phyloP scores from a whole-genome alignment of 2,329 filamentous ascomycete genomes.

The Zarea fungicola region DNA sequence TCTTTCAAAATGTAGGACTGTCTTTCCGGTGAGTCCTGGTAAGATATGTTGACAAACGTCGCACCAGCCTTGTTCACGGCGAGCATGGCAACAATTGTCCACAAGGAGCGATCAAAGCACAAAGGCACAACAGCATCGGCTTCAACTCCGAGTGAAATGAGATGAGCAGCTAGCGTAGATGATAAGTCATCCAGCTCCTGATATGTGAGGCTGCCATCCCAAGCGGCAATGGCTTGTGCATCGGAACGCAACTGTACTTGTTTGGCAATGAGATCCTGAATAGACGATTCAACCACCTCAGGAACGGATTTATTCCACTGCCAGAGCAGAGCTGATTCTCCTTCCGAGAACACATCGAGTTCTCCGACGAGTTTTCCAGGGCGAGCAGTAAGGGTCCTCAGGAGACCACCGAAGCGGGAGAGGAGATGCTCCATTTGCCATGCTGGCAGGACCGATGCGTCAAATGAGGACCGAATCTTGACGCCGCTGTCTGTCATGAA shows the following conservation, averaged over 20 bases:
- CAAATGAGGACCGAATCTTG: not conserved
- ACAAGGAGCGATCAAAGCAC: conserved; percentile 1
- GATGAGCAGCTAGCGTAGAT: not conserved
- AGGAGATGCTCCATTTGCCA: not conserved
- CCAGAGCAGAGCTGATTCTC: not conserved
- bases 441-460: not conserved
- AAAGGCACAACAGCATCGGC: not conserved
- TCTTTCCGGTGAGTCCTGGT: not conserved
- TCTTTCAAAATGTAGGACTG: not conserved
- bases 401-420: not conserved
- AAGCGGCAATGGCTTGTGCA: not conserved
- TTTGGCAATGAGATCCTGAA: not conserved
- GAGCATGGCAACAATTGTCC: not conserved
- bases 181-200: not conserved
- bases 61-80: conserved; percentile 3
- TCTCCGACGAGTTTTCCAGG: not conserved
- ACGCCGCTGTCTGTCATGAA: not conserved
- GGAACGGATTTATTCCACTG: not conserved
- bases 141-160: not conserved
- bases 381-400: not conserved
- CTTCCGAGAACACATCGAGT: not conserved
- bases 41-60: not conserved
- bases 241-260: not conserved
- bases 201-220: conserved; percentile 7
- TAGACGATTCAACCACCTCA: not conserved